Base-by-base conservation (phyloP, 768 basidiomycete species). In the Mycena indigotica region DNA sequence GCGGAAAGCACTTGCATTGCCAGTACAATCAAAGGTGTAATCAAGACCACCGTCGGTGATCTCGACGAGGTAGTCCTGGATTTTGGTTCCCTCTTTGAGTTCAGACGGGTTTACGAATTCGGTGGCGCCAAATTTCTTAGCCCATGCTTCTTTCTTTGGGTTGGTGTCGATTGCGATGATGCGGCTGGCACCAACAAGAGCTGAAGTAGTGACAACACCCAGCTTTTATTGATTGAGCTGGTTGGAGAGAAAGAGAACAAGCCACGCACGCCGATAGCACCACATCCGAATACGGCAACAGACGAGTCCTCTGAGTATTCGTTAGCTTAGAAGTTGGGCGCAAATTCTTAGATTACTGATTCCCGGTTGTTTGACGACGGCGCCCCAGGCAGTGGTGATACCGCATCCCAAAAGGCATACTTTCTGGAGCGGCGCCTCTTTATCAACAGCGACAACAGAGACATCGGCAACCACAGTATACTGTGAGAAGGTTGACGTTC, bases 401-500 rank as follows among this genome's bases (percentile, higher is more conserved):
- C 95, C 95, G 61, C 93, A 94, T 4, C 96, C 96, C 15, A 99
- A 85, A 28, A 99, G 81, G 75, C 97, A 98, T n/a, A 95, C 93
- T 69, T 94, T 97, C 26, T 98, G 90, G 15, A 99, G 83, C 8
- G 94, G 93, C 1, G 97, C 97, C 58, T 82, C 77, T 58, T 84
- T 80, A 75, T 88, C 87, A 58, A 99, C 87, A 16, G 93, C 86
- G 52, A 98, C 97, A 24, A 99, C 91, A 19, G 95, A 98, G 44
- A 95, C 95, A 63, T 99, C 95, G 45, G 94, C 91, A 2, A 99
- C 94, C 57, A 99, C 97, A 6, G 97, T 97, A 79, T 98, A 99
- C 72, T 98, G 95, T n/a, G 96, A 97, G 79, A 99, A 99, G 2
- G 97, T 96, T 28, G 96, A 98, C 25, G 90, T 93, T 40, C 97